These are phyloP conservation scores for Fibroporia radiculosa DNA, from an alignment of 768 basidiomycete genomes.

Conservation along the genomic window DNA sequence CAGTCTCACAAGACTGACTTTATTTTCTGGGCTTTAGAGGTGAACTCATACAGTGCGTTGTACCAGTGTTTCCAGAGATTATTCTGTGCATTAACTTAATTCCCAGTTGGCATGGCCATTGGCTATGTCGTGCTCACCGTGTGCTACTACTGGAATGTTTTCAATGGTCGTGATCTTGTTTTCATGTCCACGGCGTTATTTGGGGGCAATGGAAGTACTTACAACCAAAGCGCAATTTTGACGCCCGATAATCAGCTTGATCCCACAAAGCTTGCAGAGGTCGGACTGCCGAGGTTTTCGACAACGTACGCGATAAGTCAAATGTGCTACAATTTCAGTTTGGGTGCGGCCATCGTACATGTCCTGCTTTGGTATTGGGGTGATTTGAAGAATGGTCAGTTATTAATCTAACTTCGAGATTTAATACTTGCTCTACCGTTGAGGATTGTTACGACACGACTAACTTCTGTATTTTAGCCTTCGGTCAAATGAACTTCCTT, in stretches of 20 bases:
- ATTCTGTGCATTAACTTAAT: background rate
- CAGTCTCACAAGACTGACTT: background rate
- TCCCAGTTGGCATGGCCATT: conserved; percentile 39
- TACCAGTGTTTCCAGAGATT: background rate
- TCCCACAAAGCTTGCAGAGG: conserved; percentile 17
- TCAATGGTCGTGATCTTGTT: conserved; percentile 35
- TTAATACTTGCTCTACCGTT: background rate
- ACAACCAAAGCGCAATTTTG: conserved; percentile 37
- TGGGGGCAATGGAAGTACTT: conserved; percentile 25
- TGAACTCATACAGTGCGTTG: conserved; percentile 35
- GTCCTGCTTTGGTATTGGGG: conserved; percentile 46
- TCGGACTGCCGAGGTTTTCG: conserved; percentile 29
- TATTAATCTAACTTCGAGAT: background rate
- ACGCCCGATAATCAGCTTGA: conserved; percentile 31
- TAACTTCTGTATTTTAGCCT: conserved; percentile 26
- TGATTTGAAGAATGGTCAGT: conserved; percentile 35
- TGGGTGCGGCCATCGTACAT: conserved; percentile 43
- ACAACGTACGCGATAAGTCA: conserved; percentile 42
- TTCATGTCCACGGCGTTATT: conserved; percentile 45
- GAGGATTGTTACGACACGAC: background rate
- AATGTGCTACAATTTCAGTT: conserved; percentile 40
- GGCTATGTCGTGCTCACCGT: conserved; percentile 37
- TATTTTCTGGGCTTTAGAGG: conserved; percentile 19
- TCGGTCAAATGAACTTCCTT: conserved; percentile 34
- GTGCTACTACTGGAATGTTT: conserved; percentile 36